These are phyloP conservation scores for Calonectria pseudoreteaudii DNA, from an alignment of 2,329 filamentous ascomycete species.

Conservation along the genomic window DNA sequence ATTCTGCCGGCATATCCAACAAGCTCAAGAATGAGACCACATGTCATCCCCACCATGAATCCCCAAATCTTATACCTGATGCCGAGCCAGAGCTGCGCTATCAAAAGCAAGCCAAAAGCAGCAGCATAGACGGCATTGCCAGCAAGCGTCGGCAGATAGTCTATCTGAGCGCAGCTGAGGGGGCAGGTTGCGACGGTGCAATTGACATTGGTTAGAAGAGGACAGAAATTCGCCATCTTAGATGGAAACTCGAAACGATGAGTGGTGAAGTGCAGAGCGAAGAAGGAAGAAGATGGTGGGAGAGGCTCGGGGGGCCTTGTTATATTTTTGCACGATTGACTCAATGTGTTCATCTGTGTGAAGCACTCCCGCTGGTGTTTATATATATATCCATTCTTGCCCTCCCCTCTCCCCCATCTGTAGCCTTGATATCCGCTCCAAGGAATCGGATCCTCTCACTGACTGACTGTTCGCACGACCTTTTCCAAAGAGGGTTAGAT, in stretches of 20 bases:
- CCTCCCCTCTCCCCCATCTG: not conserved
- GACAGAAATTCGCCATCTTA: slow-evolving; percentile 8
- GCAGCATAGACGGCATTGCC: slow-evolving; percentile 46
- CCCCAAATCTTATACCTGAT: slow-evolving; percentile 51
- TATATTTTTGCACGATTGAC: not conserved
- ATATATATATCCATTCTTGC: not conserved
- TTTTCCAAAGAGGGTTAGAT: slow-evolving; percentile 7
- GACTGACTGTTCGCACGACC: too few relatives aligned
- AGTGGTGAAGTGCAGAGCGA: not conserved
- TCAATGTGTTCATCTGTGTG: not conserved
- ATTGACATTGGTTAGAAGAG: not conserved
- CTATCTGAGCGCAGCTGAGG: slow-evolving; percentile 47
- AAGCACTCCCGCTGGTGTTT: not conserved
- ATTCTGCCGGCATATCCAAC: slow-evolving; percentile 70
- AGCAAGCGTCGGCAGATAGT: slow-evolving; percentile 52
- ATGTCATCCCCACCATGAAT: slow-evolving; percentile 57
- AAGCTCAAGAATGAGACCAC: slow-evolving; percentile 65
- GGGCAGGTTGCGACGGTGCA: slow-evolving; percentile 58
- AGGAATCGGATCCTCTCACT: too few relatives aligned
- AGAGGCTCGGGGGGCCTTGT: not conserved
- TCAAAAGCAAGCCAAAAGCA: slow-evolving; percentile 57
- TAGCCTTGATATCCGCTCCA: not conserved
- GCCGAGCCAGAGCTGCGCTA: slow-evolving; percentile 50
- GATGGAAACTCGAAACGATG: not conserved
- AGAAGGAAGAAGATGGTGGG: not conserved